Evolutionary conservation across 1,284 basidiomycete species (phyloP), one percentile per base, ranked within the genome.

Genomic region (Garcileccinum viscosum): DNA sequence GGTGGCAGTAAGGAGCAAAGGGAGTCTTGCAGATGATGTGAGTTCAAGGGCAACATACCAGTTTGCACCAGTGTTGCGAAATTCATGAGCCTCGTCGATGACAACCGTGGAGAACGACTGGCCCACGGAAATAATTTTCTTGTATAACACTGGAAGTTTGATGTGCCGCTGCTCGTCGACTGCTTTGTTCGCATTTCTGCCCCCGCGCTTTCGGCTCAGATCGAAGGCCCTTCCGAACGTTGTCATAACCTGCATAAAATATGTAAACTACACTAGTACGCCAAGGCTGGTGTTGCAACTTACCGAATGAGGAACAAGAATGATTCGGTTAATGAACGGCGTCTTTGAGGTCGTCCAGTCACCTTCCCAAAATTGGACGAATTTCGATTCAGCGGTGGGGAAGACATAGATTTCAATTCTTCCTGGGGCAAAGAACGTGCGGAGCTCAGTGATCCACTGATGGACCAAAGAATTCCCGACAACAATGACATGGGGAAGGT

Each of bases 201-300:
- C 22, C 24, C 69, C 63, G 1, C 67, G 42, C 5, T 12, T 1
- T 63, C 60, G 60, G 8, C 60, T n/a, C 4, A 70, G 17, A 32
- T 69, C 53, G 8, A 70, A 70, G 12, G 69, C 63, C 60, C 60
- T 70, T 8, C 69, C 69, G 12, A 70, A 70, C 2, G 67, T 69
- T 11, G 53, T 65, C 67, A 70, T 70, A 67, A 70, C 60, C 69
- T 70, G 53, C 33, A 38, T 5, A 63, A 44, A 24, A 38, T 64
- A 30, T 27, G 15, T 53, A 2, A 35, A 12, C 35, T 12, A 12
- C 30, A 53, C n/a, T 17, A 53, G 27, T 12, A 14, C n/a, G 12
- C 50, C 27, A 17, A 8, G 15, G 24, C 22, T 17, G 22, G 47
- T 53, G 27, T 15, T 42, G 58, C 56, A n/a, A 15, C 69, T 53